Conservation (phyloP, 192 early-diverging fungal species). For the Backusella tuberculispora region DNA sequence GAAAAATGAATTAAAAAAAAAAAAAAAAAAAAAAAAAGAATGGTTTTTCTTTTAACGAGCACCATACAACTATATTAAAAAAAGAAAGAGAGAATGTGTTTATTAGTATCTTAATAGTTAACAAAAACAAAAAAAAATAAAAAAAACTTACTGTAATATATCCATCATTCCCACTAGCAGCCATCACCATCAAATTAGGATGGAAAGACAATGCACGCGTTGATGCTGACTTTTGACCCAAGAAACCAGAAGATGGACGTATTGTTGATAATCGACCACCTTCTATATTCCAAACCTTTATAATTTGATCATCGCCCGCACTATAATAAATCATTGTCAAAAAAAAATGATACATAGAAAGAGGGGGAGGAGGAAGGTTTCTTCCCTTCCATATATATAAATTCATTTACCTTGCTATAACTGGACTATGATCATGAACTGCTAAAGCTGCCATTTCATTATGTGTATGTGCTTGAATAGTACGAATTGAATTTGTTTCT, state of each 20-base stretch:
- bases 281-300: conserved; percentile 64
- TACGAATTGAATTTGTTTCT: conserved; percentile 43
- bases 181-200: conserved; percentile 65
- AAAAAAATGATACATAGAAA: background rate
- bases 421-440: conserved; percentile 62
- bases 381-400: conserved; percentile 39
- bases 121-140: background rate
- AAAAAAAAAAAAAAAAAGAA: no score
- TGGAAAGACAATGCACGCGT: conserved; percentile 70
- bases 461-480: conserved; percentile 46
- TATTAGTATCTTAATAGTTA: background rate
- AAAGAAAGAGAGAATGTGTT: no score
- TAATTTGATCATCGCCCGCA: conserved; percentile 46
- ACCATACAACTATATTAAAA: background rate
- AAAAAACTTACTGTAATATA: conserved; percentile 38
- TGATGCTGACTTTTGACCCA: conserved; percentile 53
- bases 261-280: conserved; percentile 49
- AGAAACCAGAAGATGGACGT: conserved; percentile 58
- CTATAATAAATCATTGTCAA: conserved; percentile 13
- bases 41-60: background rate
- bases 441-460: conserved; percentile 59
- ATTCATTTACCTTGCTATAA: conserved; percentile 58
- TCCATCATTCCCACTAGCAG: conserved; percentile 51
- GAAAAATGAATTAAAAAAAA: no score
- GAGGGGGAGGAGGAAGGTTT: background rate